Evolutionary conservation across 306 rosid species (phyloP).

Genomic region (Senna tora): DNA sequence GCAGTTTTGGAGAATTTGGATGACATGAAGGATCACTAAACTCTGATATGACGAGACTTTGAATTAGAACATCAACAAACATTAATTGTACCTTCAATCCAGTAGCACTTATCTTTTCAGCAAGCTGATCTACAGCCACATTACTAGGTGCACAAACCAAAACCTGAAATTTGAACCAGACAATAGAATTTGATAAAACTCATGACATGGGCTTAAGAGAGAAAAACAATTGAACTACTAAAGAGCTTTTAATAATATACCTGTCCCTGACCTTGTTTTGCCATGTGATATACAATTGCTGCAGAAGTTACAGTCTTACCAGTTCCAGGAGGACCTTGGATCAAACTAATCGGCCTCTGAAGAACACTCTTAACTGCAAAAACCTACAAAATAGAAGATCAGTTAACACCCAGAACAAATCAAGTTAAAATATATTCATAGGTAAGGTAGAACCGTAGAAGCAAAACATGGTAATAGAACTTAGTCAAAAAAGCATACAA

Average conservation of each 20-base stretch:
- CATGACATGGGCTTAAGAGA: background rate
- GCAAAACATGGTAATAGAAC: background rate
- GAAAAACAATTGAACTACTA: background rate
- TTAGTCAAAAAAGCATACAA: background rate
- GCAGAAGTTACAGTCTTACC: conserved; percentile 99
- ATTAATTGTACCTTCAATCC: conserved; percentile 83
- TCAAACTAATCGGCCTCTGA: conserved; percentile 99
- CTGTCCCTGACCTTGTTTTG: conserved; percentile 99
- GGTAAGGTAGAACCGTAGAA: background rate
- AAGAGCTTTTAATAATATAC: conserved; percentile 38
- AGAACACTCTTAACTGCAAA: conserved; percentile 98
- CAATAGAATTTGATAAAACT: background rate
- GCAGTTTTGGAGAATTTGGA: background rate
- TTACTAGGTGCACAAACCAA: conserved; percentile 99
- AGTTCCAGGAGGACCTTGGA: conserved; percentile 99
- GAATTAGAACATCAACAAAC: conserved; percentile 21
- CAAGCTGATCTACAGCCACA: conserved; percentile 96
- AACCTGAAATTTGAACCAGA: conserved; percentile 55
- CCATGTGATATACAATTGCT: conserved; percentile 99
- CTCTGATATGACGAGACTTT: background rate
- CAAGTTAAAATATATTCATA: background rate
- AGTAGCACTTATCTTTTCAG: conserved; percentile 98
- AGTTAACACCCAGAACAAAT: conserved; percentile 9
- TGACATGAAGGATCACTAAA: background rate
- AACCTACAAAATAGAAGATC: conserved; percentile 55